Evolutionary conservation across 768 basidiomycete genomes (phyloP), one percentile per base, ranked within the genome.

Genomic region (Leccinum disarticulatum): DNA sequence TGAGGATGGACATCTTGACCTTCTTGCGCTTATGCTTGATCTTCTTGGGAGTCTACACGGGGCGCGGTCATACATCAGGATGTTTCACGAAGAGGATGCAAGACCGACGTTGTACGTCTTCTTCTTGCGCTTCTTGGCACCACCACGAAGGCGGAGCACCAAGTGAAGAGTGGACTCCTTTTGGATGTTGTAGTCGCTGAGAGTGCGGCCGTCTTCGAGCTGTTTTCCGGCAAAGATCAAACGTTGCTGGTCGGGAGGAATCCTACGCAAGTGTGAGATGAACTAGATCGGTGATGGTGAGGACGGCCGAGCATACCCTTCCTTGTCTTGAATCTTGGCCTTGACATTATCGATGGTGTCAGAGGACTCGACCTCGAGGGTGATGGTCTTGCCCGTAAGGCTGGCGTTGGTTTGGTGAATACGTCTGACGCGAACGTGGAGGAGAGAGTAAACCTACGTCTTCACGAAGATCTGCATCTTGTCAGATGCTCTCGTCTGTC

Each of bases 21-120:
- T 98, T 97, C 86, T 98, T 98, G 78, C 91, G 89, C 87, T 97
- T 97, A 84, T 96, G 95, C 89, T 97, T 98, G 86, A 97, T 87
- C 86, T 98, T 98, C 86, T 96, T 97, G 78, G 94, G 95, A 72
- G 94, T 96, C 90, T 91, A 68, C 30, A 61, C 50, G 14, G 10
- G 31, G 30, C 31, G 48, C 43, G 17, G 17, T 28, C 48, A 46
- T 15, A 58, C 14, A 38, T 65, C 49, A 54, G 62, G 41, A 22
- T 22, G 22, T 33, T 17, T 56, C 14, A 14, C 14, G 41, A 27
- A 54, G 7, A 36, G 9, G n/a, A 33, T 1, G 19, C 52, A n/a
- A 28, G 2, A 80, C 88, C 53, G 52, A 93, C 91, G 81, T 88
- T 95, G 90, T 98, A 98, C 57, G 93, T 95, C 86, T 98, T 98